A percentile compares a stretch with the other conserved stretches of the same genome.
phyloP scores from a whole-genome alignment of 75 land plant species.

The Pinus albicaulis region DNA sequence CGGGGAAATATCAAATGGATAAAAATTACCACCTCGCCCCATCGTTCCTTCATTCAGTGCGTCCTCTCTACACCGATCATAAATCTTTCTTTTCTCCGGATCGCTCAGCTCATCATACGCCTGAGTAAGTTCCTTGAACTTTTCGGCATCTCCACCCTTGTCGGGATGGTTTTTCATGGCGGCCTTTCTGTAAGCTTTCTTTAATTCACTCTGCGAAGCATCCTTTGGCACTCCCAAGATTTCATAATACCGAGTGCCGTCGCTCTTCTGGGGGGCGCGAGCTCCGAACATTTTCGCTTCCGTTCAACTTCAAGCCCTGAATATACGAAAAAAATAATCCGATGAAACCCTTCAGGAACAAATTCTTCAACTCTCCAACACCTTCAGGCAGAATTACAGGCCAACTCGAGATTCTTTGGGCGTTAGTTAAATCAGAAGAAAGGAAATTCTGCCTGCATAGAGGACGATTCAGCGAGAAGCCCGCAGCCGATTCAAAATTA shows the following conservation, averaged over 20 bases:
- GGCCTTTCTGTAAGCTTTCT: constrained; percentile 34
- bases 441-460: too few relatives aligned
- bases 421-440: background rate
- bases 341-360: too few relatives aligned
- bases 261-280: constrained; percentile 28
- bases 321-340: background rate
- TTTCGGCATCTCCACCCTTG: constrained; percentile 35
- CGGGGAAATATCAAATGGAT: constrained; percentile 73
- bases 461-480: too few relatives aligned
- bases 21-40: constrained; percentile 45
- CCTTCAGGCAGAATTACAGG: too few relatives aligned
- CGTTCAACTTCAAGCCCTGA: background rate
- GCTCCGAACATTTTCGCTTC: constrained; percentile 29
- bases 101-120: constrained; percentile 75
- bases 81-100: constrained; percentile 76
- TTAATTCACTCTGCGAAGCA: constrained; percentile 19
- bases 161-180: constrained; percentile 37
- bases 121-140: constrained; percentile 35
- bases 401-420: too few relatives aligned
- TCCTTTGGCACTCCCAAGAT: constrained; percentile 28
- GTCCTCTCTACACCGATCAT: constrained; percentile 78
- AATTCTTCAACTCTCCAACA: too few relatives aligned
- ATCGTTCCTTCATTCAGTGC: constrained; percentile 81
- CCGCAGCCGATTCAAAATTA: too few relatives aligned
- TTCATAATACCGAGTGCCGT: constrained; percentile 18